phyloP scores from a whole-genome alignment of 2,329 filamentous ascomycete genomes.

The Fusarium tjaetaba region DNA sequence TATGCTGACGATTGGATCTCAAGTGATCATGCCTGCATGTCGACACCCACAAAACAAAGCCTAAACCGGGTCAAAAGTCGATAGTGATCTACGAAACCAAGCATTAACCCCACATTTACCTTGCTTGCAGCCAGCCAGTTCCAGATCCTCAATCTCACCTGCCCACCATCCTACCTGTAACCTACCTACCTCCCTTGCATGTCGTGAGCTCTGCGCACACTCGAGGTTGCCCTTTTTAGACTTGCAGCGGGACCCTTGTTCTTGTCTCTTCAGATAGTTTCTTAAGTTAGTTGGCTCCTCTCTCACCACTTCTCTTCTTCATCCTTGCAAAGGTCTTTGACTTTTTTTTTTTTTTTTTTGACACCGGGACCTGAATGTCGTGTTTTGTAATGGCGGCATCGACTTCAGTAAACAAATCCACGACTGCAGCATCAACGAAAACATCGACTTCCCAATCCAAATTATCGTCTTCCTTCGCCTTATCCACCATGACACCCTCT shows the following conservation, averaged over 20 bases:
- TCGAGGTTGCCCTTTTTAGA: slow-evolving; percentile 18
- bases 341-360: background rate
- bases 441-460: slow-evolving; percentile 6
- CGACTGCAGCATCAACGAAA: background rate
- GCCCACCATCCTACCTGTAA: background rate
- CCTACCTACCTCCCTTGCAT: background rate
- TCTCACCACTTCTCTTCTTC: background rate
- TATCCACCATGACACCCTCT: slow-evolving; percentile 51
- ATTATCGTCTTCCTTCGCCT: slow-evolving; percentile 4
- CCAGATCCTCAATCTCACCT: slow-evolving; percentile 25
- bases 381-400: slow-evolving; percentile 15
- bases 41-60: slow-evolving; percentile 27
- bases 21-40: slow-evolving; percentile 18
- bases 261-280: background rate
- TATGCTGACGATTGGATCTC: slow-evolving; percentile 8
- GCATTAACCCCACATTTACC: slow-evolving; percentile 28
- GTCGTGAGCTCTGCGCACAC: slow-evolving; percentile 11
- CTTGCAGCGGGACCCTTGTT: slow-evolving; percentile 20
- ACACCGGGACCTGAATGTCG: background rate
- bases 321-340: background rate
- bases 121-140: slow-evolving; percentile 26
- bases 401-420: background rate
- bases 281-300: background rate
- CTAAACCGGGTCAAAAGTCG: background rate
- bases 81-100: slow-evolving; percentile 32